Evolutionary conservation across 371 early-diverging fungal genomes (phyloP).

Genomic region (Rhizopus stolonifer): DNA sequence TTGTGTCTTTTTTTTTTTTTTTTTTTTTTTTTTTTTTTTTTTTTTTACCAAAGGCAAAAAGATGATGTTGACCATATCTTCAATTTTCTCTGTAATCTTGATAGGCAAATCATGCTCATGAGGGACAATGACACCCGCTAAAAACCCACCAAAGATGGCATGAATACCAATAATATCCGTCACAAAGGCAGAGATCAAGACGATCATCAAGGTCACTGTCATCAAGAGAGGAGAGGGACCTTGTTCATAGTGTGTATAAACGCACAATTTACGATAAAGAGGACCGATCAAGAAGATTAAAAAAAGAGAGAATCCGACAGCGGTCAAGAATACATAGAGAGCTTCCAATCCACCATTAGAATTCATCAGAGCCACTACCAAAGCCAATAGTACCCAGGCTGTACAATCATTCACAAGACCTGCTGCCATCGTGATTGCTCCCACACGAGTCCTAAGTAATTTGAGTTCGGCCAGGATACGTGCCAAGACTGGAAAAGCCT

Average conservation of each 20-base stretch:
- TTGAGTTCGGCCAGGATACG: slow-evolving; percentile 89
- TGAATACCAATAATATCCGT: slow-evolving; percentile 87
- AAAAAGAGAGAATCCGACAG: slow-evolving; percentile 61
- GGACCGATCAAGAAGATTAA: slow-evolving; percentile 64
- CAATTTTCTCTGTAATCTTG: slow-evolving; percentile 87
- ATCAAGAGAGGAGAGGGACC: slow-evolving; percentile 67
- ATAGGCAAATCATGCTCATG: slow-evolving; percentile 87
- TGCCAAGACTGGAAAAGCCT: slow-evolving; percentile 91
- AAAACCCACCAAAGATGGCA: slow-evolving; percentile 91
- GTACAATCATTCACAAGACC: slow-evolving; percentile 87
- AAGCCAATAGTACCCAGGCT: slow-evolving; percentile 83
- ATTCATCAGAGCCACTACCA: slow-evolving; percentile 78
- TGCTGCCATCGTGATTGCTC: slow-evolving; percentile 79
- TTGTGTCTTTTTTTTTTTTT: no score
- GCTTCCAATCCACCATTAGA: slow-evolving; percentile 62
- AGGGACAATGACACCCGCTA: slow-evolving; percentile 85
- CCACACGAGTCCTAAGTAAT: slow-evolving; percentile 79
- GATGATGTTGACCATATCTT: slow-evolving; percentile 85
- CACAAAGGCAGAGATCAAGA: slow-evolving; percentile 72
- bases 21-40: no score
- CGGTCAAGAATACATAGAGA: slow-evolving; percentile 69
- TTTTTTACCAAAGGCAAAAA: slow-evolving; percentile 79
- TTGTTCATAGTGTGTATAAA: slow-evolving; percentile 50
- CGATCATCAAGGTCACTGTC: slow-evolving; percentile 64
- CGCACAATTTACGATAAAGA: slow-evolving; percentile 44